A percentile compares a stretch with the other conserved stretches of the same genome.
These are phyloP conservation scores for Canavalia gladiata DNA, from an alignment of 306 rosid species.

Conservation along the genomic window DNA sequence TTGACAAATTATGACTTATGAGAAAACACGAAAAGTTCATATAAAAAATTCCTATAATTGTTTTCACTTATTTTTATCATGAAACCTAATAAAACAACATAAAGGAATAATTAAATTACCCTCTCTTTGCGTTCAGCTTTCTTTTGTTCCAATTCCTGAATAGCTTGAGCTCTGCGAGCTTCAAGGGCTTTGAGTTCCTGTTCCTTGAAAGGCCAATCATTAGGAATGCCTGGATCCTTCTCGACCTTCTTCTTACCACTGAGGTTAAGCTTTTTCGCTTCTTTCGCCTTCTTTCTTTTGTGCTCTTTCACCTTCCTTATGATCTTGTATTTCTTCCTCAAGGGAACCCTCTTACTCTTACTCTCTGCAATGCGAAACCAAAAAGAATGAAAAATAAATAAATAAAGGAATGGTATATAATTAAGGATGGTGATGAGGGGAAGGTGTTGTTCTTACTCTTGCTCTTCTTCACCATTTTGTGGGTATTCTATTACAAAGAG, in stretches of 20 bases:
- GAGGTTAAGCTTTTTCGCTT: conserved; percentile 81
- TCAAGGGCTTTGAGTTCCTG: conserved; percentile 94
- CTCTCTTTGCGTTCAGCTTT: conserved; percentile 95
- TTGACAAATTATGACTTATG: neutral
- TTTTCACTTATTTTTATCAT: neutral
- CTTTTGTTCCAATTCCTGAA: conserved; percentile 83
- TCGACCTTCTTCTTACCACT: conserved; percentile 73
- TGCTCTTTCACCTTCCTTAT: conserved; percentile 89
- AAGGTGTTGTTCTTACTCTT: conserved; percentile 63
- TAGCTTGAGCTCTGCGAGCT: conserved; percentile 73
- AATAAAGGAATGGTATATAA: no score
- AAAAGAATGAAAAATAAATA: no score
- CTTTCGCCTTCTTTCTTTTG: conserved; percentile 85
- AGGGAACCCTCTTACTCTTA: conserved; percentile 87
- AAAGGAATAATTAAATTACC: conserved; percentile 53
- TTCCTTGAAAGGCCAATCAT: conserved; percentile 98
- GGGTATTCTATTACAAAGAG: neutral
- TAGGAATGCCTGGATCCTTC: conserved; percentile 99
- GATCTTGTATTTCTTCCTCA: conserved; percentile 91
- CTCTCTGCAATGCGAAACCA: conserved; percentile 67
- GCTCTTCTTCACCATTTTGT: conserved; percentile 85
- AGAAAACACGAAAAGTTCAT: neutral
- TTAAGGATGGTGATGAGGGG: neutral
- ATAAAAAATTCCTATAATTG: neutral
- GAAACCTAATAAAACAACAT: no score